A percentile compares a stretch with the other conserved stretches of the same genome.
Evolutionary conservation across 2,329 filamentous ascomycete species (phyloP).

Genomic region (Stachybotrys chartarum): DNA sequence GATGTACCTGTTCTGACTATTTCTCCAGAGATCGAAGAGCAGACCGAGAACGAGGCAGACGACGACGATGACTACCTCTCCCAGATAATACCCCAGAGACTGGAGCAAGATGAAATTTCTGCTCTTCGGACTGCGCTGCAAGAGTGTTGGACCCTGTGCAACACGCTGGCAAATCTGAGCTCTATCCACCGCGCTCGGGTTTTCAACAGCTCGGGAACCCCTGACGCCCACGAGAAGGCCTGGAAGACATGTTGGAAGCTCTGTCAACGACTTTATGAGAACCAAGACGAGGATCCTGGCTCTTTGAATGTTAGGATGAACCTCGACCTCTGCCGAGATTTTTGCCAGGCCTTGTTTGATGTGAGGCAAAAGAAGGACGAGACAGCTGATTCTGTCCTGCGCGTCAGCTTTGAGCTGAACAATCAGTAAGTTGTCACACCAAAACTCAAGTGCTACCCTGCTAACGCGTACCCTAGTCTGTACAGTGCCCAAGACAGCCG

Average conservation of each 20-base stretch:
- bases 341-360: conserved; percentile 88
- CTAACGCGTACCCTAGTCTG: conserved; percentile 41
- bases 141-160: conserved; percentile 92
- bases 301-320: conserved; percentile 64
- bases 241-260: conserved; percentile 94
- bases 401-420: conserved; percentile 91
- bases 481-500: conserved; percentile 83
- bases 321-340: conserved; percentile 81
- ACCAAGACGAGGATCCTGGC: conserved; percentile 62
- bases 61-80: conserved; percentile 46
- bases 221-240: conserved; percentile 75
- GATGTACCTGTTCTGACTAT: neutral
- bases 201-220: conserved; percentile 66
- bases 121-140: conserved; percentile 70
- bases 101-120: conserved; percentile 52
- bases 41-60: conserved; percentile 45
- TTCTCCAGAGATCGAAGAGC: conserved; percentile 46
- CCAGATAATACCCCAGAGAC: conserved; percentile 29
- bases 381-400: conserved; percentile 73
- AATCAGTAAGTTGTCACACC: conserved; percentile 58
- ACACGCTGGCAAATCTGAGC: conserved; percentile 78
- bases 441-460: conserved; percentile 1
- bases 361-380: conserved; percentile 73
- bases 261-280: conserved; percentile 83
- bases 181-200: conserved; percentile 75